phyloP scores from a whole-genome alignment of 2,329 filamentous ascomycete species.

The Fusarium concolor region DNA sequence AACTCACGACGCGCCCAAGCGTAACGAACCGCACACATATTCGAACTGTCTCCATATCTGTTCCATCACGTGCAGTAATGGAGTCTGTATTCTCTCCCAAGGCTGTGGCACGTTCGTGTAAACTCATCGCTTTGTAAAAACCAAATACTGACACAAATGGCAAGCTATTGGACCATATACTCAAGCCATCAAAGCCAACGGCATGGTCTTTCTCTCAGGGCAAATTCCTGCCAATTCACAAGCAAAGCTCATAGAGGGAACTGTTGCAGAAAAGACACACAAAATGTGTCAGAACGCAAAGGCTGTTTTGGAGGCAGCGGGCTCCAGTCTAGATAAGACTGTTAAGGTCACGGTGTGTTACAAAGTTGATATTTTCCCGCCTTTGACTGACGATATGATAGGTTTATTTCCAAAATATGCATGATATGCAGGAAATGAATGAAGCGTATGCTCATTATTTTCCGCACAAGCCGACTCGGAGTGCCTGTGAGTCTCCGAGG shows the following conservation, averaged over 20 bases:
- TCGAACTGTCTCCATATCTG: background rate
- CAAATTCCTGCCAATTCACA: conserved; percentile 72
- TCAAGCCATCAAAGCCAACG: conserved; percentile 40
- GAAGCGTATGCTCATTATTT: conserved; percentile 32
- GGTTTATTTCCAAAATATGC: conserved; percentile 25
- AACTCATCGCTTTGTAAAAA: background rate
- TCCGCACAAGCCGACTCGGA: conserved; percentile 33
- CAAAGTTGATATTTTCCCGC: background rate
- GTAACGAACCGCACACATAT: background rate
- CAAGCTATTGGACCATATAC: conserved; percentile 30
- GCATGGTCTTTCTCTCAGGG: conserved; percentile 76
- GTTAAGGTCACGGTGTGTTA: conserved; percentile 67
- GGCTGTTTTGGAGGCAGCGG: conserved; percentile 76
- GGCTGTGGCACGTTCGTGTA: conserved; percentile 21
- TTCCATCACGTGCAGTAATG: background rate
- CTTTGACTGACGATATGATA: background rate
- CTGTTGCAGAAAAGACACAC: conserved; percentile 56
- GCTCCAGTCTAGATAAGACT: conserved; percentile 71
- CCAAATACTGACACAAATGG: background rate
- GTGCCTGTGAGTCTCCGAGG: conserved; percentile 15
- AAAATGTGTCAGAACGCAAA: conserved; percentile 63
- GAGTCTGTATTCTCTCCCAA: conserved; percentile 22
- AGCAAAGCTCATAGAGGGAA: conserved; percentile 70
- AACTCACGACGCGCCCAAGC: background rate
- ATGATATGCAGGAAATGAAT: conserved; percentile 34